A percentile compares a stretch with the other conserved stretches of the same genome.
Conservation (phyloP, 2,329 filamentous ascomycete species). For the Sporothrix sp. region DNA sequence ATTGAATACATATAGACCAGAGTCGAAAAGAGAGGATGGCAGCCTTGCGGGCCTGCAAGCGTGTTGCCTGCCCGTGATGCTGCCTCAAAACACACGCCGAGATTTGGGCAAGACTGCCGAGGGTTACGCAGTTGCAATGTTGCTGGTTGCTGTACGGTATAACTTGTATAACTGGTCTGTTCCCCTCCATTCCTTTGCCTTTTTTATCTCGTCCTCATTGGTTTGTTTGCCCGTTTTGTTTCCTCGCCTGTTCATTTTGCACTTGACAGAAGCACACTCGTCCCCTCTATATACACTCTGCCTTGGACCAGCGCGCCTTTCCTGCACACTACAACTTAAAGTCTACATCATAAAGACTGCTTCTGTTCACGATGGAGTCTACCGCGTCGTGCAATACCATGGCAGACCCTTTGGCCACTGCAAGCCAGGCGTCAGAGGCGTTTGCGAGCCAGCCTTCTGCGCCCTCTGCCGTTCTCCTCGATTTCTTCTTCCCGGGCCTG, state of each 20-base stretch:
- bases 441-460: slow-evolving; percentile 2
- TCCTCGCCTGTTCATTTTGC: neutral
- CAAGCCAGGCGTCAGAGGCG: slow-evolving; percentile 7
- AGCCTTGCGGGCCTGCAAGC: too few relatives aligned
- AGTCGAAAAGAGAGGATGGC: too few relatives aligned
- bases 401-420: neutral
- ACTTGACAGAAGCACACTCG: too few relatives aligned
- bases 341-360: too few relatives aligned
- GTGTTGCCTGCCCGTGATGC: too few relatives aligned
- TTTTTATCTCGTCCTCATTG: neutral
- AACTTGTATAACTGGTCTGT: neutral
- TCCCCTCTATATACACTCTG: too few relatives aligned
- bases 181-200: neutral
- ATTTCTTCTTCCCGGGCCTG: slow-evolving; percentile 58
- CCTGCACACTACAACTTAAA: too few relatives aligned
- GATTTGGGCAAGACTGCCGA: too few relatives aligned
- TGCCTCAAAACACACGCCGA: neutral
- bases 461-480: slow-evolving; percentile 33
- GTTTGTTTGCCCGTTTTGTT: neutral
- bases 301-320: too few relatives aligned
- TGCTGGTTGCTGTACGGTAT: too few relatives aligned
- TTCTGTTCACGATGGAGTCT: neutral
- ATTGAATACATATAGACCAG: too few relatives aligned
- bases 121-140: too few relatives aligned
- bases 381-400: neutral